Evolutionary conservation across 805 yeast species (phyloP).

Genomic region (Huiozyma naganishii): DNA sequence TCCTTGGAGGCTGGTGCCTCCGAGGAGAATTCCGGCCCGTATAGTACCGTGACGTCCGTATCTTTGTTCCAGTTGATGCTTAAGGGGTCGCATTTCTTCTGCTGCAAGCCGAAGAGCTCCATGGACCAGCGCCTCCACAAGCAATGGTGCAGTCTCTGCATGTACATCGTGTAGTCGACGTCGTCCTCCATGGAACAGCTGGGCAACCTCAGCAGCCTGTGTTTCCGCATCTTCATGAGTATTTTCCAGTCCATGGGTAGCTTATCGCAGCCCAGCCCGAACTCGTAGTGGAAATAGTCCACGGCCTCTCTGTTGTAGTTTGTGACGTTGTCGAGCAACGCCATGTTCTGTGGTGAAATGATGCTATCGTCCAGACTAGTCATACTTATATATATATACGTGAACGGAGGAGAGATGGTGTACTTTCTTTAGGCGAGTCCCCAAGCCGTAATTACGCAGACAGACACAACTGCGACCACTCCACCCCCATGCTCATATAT

Average conservation of each 20-base stretch:
- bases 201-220: slow-evolving; percentile 23
- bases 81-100: slow-evolving; percentile 66
- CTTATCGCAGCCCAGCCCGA: slow-evolving; percentile 8
- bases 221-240: slow-evolving; percentile 14
- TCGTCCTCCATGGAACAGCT: slow-evolving; percentile 27
- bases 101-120: slow-evolving; percentile 44
- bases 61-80: slow-evolving; percentile 90
- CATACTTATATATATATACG: slow-evolving; percentile 6
- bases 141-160: slow-evolving; percentile 60
- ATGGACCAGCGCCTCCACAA: slow-evolving; percentile 96
- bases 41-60: slow-evolving; percentile 88
- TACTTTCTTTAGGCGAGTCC: neutral
- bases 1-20: neutral
- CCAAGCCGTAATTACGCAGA: no score
- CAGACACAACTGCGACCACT: no score
- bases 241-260: slow-evolving; percentile 14
- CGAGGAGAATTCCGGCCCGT: slow-evolving; percentile 58
- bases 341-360: slow-evolving; percentile 20
- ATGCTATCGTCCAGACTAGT: slow-evolving; percentile 25
- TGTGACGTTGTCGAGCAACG: slow-evolving; percentile 26
- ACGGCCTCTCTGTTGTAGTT: slow-evolving; percentile 21
- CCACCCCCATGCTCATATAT: no score
- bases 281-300: slow-evolving; percentile 22
- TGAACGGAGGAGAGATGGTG: neutral
- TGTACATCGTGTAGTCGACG: slow-evolving; percentile 22